Evolutionary conservation across 495 filamentous ascomycete genomes (phyloP).

Genomic region (Penicillium antarcticum): DNA sequence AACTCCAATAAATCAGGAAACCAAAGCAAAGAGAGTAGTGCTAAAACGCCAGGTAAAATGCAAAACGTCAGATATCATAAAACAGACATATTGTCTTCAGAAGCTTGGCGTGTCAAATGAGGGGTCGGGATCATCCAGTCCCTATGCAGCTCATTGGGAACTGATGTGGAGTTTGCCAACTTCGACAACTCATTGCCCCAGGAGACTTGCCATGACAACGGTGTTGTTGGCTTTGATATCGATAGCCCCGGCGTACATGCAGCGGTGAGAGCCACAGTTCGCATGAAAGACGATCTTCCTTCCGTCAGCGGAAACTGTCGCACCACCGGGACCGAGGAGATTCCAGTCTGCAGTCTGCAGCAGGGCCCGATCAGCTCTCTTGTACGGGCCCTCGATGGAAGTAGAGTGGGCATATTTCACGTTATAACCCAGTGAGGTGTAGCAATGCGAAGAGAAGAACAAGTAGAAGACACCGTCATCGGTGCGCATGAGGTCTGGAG

Average conservation of each 20-base stretch:
- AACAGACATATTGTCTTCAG: background rate
- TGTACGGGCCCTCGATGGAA: conserved; percentile 46
- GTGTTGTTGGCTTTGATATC: conserved; percentile 20
- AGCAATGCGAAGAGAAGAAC: conserved; percentile 60
- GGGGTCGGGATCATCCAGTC: background rate
- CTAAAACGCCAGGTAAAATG: background rate
- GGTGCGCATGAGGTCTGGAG: conserved; percentile 48
- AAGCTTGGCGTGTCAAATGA: background rate
- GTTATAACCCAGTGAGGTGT: conserved; percentile 47
- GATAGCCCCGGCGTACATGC: conserved; percentile 30
- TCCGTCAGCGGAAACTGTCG: conserved; percentile 40
- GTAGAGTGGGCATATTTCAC: conserved; percentile 52
- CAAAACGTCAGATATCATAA: background rate
- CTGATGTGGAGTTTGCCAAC: background rate
- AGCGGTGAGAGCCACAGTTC: conserved; percentile 36
- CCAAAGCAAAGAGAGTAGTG: background rate
- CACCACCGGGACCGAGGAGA: conserved; percentile 50
- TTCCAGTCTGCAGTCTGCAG: conserved; percentile 39
- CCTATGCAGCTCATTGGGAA: background rate
- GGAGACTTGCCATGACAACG: conserved; percentile 11
- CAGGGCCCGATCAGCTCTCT: conserved; percentile 28
- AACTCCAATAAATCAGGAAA: too few relatives aligned
- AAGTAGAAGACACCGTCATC: conserved; percentile 50
- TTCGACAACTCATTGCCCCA: background rate
- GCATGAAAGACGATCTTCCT: conserved; percentile 52